These are phyloP conservation scores for Paxillus rubicundulus DNA, from an alignment of 768 basidiomycete genomes.

Conservation along the genomic window DNA sequence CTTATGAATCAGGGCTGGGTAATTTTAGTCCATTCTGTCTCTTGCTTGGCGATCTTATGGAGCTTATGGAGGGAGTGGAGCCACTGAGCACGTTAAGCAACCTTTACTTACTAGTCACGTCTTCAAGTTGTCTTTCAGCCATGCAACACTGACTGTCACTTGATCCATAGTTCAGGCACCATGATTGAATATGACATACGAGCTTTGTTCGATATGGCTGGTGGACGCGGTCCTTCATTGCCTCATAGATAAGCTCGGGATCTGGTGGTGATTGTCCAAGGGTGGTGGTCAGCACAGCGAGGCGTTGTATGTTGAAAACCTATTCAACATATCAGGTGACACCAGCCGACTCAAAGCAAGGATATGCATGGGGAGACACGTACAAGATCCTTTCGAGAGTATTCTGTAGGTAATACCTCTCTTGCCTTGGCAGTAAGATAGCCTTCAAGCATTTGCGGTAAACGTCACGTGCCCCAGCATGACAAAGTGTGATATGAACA, in stretches of 20 bases:
- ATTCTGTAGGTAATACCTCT: slow-evolving; percentile 78
- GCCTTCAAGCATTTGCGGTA: no score
- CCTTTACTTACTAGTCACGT: no score
- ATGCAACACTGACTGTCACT: no score
- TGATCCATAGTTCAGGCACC: background rate
- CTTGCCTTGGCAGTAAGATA: slow-evolving; percentile 93
- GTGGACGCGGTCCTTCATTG: slow-evolving; percentile 98
- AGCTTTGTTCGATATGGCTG: slow-evolving; percentile 92
- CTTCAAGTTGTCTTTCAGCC: no score
- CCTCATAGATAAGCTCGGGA: slow-evolving; percentile 95
- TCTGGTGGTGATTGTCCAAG: slow-evolving; percentile 89
- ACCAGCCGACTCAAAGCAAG: slow-evolving; percentile 1
- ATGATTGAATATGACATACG: slow-evolving; percentile 45
- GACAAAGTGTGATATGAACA: no score
- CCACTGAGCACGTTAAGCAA: no score
- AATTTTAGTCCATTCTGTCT: no score
- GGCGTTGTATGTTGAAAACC: slow-evolving; percentile 97
- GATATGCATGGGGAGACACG: slow-evolving; percentile 1
- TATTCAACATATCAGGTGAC: slow-evolving; percentile 29
- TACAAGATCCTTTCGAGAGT: slow-evolving; percentile 90
- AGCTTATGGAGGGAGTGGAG: no score
- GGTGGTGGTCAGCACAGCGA: slow-evolving; percentile 95
- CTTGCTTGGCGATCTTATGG: no score
- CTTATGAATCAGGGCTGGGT: no score
- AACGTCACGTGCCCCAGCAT: no score